Evolutionary conservation across 805 yeast genomes (phyloP), one percentile per base, ranked within the genome.

Genomic region (Ogataea haglerorum): DNA sequence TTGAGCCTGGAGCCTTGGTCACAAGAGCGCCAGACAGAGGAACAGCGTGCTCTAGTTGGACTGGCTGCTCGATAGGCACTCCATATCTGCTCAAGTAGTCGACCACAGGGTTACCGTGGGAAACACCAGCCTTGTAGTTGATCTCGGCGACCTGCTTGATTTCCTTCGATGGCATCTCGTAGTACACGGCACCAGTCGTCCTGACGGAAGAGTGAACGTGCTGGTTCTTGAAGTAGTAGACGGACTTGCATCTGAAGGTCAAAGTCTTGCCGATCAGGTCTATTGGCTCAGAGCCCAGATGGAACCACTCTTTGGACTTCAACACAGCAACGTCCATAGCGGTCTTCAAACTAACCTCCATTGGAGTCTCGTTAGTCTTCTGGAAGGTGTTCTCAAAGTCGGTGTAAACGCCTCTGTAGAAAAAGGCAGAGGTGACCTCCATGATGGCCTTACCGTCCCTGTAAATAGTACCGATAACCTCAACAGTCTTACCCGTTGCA

Each of bases 291-390:
- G 73, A 70, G 49, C 81, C 85, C 54, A 86, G 74, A 60, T 87
- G 88, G 80, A 95, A 91, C 99, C 99, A 93, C 69, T 93, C 98
- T 75, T 93, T 93, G 18, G 98, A 87, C 59, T 79, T 78, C 65
- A 93, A 76, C 44, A 93, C 88, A 36, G 99, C 96, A 54, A 89
- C 82, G 60, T 93, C 98, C 73, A 87, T 89, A 33, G 86, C 73
- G 36, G 91, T 67, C 47, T 73, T 72, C 60, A 93, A 71, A 26
- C 75, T 62, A 47, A 93, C 72, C 69, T 90, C 84, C 59, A 82
- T 85, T 43, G 97, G 96, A 46, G 88, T 80, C 69, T 93, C 98
- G 42, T 78, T 71, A 48, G 77, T 78, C 68, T 86, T 85, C 67
- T 86, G 83, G 81, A 93, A 93, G 30, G 98, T 88, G 72, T 89